Conservation (phyloP, 805 yeast genomes). For the Starmerella apis region DNA sequence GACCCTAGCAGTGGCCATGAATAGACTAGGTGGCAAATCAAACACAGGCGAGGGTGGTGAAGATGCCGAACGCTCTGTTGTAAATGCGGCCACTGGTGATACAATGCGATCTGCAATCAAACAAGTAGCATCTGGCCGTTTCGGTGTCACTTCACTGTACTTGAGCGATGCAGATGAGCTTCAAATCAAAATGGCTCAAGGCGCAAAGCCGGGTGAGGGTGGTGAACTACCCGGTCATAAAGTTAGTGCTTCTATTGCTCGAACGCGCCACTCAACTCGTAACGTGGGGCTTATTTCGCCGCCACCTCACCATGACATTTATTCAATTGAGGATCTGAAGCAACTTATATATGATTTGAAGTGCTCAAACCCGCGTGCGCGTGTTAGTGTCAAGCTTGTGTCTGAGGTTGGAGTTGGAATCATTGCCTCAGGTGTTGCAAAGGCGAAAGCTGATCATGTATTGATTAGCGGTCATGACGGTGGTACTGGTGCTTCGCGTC, state of each 20-base stretch:
- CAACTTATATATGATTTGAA: slow-evolving; percentile 93
- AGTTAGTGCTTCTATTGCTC: slow-evolving; percentile 78
- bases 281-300: slow-evolving; percentile 97
- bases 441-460: slow-evolving; percentile 95
- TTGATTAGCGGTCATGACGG: slow-evolving; percentile 97
- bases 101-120: slow-evolving; percentile 98
- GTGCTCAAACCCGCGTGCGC: slow-evolving; percentile 93
- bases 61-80: slow-evolving; percentile 79
- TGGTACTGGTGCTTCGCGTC: slow-evolving; percentile 98
- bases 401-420: slow-evolving; percentile 99
- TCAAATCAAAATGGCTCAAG: slow-evolving; percentile 98
- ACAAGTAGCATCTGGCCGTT: slow-evolving; percentile 95
- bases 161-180: slow-evolving; percentile 93
- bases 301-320: slow-evolving; percentile 97
- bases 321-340: slow-evolving; percentile 94
- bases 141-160: slow-evolving; percentile 93
- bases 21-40: slow-evolving; percentile 92
- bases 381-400: slow-evolving; percentile 91
- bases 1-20: slow-evolving; percentile 96
- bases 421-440: slow-evolving; percentile 98
- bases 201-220: slow-evolving; percentile 99
- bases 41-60: slow-evolving; percentile 99
- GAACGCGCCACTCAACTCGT: slow-evolving; percentile 91
- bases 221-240: slow-evolving; percentile 96
- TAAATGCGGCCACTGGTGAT: slow-evolving; percentile 69